Percentiles rank a stretch among this genome's conserved stretches.
Conservation (phyloP, 495 filamentous ascomycete genomes). For the Neurospora sp. region DNA sequence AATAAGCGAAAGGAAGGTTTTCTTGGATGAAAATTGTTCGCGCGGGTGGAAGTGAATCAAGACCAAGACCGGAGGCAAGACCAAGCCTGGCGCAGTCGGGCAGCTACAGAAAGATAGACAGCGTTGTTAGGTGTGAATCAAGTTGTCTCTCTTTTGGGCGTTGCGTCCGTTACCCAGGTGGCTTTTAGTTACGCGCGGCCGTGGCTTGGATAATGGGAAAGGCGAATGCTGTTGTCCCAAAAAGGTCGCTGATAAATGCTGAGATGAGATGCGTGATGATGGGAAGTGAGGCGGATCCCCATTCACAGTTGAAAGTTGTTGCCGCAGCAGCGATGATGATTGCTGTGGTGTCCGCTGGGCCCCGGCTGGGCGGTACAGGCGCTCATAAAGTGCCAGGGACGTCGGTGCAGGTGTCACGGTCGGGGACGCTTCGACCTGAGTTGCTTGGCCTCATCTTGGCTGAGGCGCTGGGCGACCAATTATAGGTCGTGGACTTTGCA, state of each 20-base stretch:
- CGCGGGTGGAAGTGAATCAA: not conserved
- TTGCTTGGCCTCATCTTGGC: constrained; percentile 6
- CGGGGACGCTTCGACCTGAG: not conserved
- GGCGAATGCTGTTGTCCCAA: not conserved
- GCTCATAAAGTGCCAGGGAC: constrained; percentile 4
- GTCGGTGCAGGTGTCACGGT: not conserved
- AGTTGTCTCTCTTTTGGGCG: not conserved
- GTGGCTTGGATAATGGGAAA: not conserved
- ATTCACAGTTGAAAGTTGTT: not conserved
- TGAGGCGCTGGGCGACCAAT: not conserved
- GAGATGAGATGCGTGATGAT: not conserved
- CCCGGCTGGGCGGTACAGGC: constrained; percentile 1
- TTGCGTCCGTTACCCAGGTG: not conserved
- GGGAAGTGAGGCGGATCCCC: not conserved
- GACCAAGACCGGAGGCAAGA: not conserved
- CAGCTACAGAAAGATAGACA: not conserved
- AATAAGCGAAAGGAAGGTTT: not conserved
- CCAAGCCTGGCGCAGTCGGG: not conserved
- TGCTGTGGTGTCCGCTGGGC: not conserved
- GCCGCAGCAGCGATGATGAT: not conserved
- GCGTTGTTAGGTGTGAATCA: too few species aligned
- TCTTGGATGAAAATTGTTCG: not conserved
- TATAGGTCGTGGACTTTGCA: not conserved
- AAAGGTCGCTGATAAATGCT: not conserved
- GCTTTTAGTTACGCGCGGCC: not conserved